Percentiles rank a stretch among this genome's conserved stretches.
Conservation (phyloP, 163 green algal species). For the Scenedesmus sp. region DNA sequence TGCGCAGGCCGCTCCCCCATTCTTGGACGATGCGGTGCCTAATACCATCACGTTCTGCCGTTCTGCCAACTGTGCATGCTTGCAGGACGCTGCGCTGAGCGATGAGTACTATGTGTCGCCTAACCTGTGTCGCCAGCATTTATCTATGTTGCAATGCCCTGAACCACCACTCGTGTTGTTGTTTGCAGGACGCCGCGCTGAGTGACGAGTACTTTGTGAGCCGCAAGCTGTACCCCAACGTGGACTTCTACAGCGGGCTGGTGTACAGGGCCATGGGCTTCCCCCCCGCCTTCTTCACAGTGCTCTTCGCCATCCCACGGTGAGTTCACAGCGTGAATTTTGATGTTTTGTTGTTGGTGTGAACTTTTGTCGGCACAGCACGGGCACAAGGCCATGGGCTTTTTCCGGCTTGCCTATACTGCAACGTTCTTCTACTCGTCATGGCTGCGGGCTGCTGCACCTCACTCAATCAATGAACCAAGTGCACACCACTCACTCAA, state of each 20-base stretch:
- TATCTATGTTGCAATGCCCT: slow-evolving; percentile 49
- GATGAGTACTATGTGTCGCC: slow-evolving; percentile 95
- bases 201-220: slow-evolving; percentile 94
- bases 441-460: too few species aligned
- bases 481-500: too few species aligned
- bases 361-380: too few species aligned
- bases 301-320: slow-evolving; percentile 95
- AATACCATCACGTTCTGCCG: too few species aligned
- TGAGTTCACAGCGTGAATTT: slow-evolving; percentile 22
- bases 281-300: slow-evolving; percentile 95
- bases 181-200: slow-evolving; percentile 79
- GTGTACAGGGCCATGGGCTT: slow-evolving; percentile 97
- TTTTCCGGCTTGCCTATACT: too few species aligned
- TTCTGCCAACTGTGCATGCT: not conserved
- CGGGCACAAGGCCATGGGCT: too few species aligned
- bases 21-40: too few species aligned
- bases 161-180: not conserved
- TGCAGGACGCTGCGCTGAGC: slow-evolving; percentile 79
- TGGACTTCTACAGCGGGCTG: slow-evolving; percentile 98
- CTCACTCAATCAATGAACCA: too few species aligned
- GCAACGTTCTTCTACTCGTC: too few species aligned
- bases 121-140: slow-evolving; percentile 95
- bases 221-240: slow-evolving; percentile 99
- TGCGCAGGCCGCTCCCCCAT: too few species aligned
- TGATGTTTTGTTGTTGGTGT: too few species aligned